Evolutionary conservation across 179 eudicot genomes (phyloP).

Genomic region (Spinacia oleracea): DNA sequence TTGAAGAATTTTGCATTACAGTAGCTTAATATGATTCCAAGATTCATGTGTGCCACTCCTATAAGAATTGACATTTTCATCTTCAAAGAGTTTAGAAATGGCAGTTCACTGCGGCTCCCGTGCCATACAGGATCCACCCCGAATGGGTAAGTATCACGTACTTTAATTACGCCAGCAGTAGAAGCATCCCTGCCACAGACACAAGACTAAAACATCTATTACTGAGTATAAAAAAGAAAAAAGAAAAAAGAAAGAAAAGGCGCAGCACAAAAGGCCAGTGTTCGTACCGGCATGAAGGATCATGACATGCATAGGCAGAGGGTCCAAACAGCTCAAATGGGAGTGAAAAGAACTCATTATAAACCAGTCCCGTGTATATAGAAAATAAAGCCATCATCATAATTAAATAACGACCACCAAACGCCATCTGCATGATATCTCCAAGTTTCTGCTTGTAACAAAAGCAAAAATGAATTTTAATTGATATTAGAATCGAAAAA

Average conservation of each 20-base stretch:
- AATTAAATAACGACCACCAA: conserved; percentile 80
- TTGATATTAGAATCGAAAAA: too few species aligned
- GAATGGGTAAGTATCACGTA: conserved; percentile 72
- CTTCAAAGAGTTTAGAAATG: conserved; percentile 82
- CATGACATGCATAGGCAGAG: conserved; percentile 80
- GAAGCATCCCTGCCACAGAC: conserved; percentile 62
- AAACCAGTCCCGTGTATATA: conserved; percentile 78
- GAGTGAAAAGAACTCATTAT: conserved; percentile 84
- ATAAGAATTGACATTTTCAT: conserved; percentile 94
- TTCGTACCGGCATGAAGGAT: conserved; percentile 65
- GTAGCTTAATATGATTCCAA: conserved; percentile 72
- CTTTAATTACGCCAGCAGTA: conserved; percentile 66
- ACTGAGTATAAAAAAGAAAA: background rate
- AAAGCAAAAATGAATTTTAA: background rate
- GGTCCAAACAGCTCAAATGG: conserved; percentile 78
- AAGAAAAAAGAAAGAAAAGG: background rate
- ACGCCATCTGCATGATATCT: conserved; percentile 78
- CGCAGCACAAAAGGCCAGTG: conserved; percentile 13
- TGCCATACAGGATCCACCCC: conserved; percentile 95
- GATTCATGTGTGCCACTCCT: conserved; percentile 87
- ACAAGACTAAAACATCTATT: background rate
- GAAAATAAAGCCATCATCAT: conserved; percentile 87
- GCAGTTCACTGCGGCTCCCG: conserved; percentile 85
- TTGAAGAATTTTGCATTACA: conserved; percentile 66
- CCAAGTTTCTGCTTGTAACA: conserved; percentile 65